Evolutionary conservation across 306 rosid genomes (phyloP).

Genomic region (Psophocarpus tetragonolobus): DNA sequence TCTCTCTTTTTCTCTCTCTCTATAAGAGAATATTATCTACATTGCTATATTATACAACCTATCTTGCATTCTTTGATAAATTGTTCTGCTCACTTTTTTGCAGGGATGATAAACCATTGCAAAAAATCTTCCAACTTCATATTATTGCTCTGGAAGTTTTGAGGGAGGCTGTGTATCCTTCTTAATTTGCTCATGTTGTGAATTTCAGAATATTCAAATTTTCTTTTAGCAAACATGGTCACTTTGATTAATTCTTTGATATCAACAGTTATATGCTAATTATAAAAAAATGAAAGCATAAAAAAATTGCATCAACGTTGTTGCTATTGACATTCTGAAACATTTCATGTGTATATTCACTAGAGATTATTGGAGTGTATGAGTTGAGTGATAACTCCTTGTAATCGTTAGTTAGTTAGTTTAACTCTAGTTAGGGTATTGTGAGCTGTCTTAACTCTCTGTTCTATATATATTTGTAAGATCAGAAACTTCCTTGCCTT

Average conservation of each 20-base stretch:
- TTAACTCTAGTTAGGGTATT: too few species aligned
- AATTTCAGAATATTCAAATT: conserved; percentile 31
- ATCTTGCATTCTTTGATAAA: conserved; percentile 32
- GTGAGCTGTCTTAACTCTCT: too few species aligned
- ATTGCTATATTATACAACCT: conserved; percentile 11
- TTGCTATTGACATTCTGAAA: conserved; percentile 23
- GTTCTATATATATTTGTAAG: too few species aligned
- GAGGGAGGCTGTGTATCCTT: conserved; percentile 99
- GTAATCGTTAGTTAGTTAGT: too few species aligned
- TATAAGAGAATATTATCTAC: neutral
- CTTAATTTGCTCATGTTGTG: conserved; percentile 30
- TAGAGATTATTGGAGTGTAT: too few species aligned
- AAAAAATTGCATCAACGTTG: conserved; percentile 8
- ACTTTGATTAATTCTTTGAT: conserved; percentile 15
- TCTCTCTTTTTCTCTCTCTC: neutral
- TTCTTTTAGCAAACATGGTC: conserved; percentile 9
- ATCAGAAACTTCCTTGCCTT: too few species aligned
- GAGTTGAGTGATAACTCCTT: too few species aligned
- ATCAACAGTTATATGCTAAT: neutral
- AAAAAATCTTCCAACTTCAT: conserved; percentile 71
- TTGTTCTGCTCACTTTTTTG: conserved; percentile 37
- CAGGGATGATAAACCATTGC: conserved; percentile 71
- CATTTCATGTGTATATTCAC: conserved; percentile 20
- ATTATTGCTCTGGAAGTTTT: conserved; percentile 84
- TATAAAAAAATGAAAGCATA: neutral